Conservation (phyloP, 2,329 filamentous ascomycete genomes). For the Lizonia empirigonia region DNA sequence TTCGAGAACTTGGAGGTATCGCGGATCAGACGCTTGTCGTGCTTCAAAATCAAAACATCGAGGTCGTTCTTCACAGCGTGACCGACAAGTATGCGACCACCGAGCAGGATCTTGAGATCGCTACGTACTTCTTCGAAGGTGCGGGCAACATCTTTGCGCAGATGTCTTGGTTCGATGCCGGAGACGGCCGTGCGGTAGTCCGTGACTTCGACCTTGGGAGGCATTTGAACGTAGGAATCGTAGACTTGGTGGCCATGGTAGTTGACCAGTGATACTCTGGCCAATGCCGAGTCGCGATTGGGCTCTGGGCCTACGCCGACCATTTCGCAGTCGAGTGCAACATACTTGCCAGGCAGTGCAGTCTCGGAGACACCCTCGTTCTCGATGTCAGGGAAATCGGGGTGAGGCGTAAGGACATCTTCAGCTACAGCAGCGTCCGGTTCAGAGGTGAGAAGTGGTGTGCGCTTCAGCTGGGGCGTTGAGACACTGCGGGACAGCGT, state of each 20-base stretch:
- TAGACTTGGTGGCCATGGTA: conserved; percentile 93
- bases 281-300: conserved; percentile 74
- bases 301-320: conserved; percentile 76
- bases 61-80: conserved; percentile 83
- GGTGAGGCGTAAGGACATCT: conserved; percentile 54
- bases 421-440: conserved; percentile 62
- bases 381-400: conserved; percentile 48
- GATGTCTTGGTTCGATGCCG: conserved; percentile 76
- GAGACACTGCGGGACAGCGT: conserved; percentile 45
- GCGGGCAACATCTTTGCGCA: conserved; percentile 59
- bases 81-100: conserved; percentile 76
- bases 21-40: conserved; percentile 77
- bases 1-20: conserved; percentile 81
- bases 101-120: conserved; percentile 71
- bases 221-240: conserved; percentile 84
- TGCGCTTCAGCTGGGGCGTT: conserved; percentile 42
- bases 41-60: conserved; percentile 74
- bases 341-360: conserved; percentile 81
- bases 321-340: conserved; percentile 98
- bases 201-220: conserved; percentile 71
- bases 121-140: conserved; percentile 77
- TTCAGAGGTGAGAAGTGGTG: conserved; percentile 58
- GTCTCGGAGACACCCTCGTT: conserved; percentile 56
- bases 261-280: conserved; percentile 88
- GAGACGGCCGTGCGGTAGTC: conserved; percentile 90